A percentile compares a stretch with the other conserved stretches of the same genome.
These are phyloP conservation scores for Beauveria pseudobassiana DNA, from an alignment of 2,329 filamentous ascomycete species.

Conservation along the genomic window DNA sequence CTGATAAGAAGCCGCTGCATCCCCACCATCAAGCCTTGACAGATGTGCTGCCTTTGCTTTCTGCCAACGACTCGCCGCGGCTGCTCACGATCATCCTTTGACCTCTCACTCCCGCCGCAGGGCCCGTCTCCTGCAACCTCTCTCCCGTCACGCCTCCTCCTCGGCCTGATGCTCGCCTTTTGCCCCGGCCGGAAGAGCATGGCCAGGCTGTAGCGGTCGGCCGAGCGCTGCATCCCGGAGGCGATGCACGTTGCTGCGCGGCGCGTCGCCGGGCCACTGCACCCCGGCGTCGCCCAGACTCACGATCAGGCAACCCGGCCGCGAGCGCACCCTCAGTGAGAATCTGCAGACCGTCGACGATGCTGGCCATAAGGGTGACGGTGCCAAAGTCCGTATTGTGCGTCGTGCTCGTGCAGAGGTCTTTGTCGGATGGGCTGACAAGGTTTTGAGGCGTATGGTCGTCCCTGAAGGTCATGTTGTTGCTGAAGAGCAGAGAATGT, in stretches of 20 bases:
- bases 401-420: constrained; percentile 19
- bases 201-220: neutral
- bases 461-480: neutral
- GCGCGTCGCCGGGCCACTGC: constrained; percentile 17
- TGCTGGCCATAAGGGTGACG: constrained; percentile 28
- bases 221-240: constrained; percentile 7
- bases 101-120: neutral
- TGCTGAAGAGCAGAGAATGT: neutral
- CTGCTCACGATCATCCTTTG: neutral
- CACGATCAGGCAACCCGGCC: constrained; percentile 18
- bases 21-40: neutral
- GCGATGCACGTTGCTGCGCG: constrained; percentile 21
- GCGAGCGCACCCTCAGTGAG: constrained; percentile 19
- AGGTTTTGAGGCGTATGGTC: constrained; percentile 13
- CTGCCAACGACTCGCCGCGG: neutral
- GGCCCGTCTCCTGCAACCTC: neutral
- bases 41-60: neutral
- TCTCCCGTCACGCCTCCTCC: neutral
- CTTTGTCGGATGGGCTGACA: constrained; percentile 13
- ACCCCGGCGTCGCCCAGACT: constrained; percentile 17
- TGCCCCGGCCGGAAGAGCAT: neutral
- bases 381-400: constrained; percentile 30
- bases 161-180: neutral
- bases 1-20: neutral
- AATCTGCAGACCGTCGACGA: constrained; percentile 29